Conservation (phyloP, 495 filamentous ascomycete species). For the Trichoderma reesei region DNA sequence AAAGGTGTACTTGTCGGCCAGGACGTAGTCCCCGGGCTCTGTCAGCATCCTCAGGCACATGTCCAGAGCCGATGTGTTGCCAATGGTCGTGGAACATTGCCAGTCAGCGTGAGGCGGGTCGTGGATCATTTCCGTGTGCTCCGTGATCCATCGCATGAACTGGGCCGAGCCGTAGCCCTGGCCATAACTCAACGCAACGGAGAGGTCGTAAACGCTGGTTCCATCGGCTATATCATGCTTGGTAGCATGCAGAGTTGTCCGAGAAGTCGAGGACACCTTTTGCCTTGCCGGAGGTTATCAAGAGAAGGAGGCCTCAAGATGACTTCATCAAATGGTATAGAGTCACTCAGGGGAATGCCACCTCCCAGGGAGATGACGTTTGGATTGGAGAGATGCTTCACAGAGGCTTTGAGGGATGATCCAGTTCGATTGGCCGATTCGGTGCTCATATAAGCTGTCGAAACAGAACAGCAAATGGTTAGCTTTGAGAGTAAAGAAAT, state of each 20-base stretch:
- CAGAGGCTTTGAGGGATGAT: not conserved
- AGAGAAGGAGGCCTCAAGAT: not conserved
- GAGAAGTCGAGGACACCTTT: not conserved
- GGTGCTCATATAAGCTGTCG: not conserved
- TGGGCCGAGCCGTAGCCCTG: not conserved
- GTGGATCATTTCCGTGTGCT: not conserved
- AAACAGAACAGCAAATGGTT: not conserved
- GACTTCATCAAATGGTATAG: not conserved
- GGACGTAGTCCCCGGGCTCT: not conserved
- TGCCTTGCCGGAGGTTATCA: not conserved
- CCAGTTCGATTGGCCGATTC: not conserved
- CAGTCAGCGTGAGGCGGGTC: conserved; percentile 1
- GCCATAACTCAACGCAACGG: not conserved
- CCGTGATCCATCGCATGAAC: not conserved
- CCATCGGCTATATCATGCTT: not conserved
- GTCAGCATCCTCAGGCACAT: conserved; percentile 1
- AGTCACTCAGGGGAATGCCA: not conserved
- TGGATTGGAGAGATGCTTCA: not conserved
- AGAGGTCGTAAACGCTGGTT: not conserved
- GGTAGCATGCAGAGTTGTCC: not conserved
- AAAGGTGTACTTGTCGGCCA: not conserved
- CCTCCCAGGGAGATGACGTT: not conserved
- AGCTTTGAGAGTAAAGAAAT: not conserved
- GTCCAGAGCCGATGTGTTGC: not conserved
- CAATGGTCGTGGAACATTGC: conserved; percentile 4